Evolutionary conservation across 2,329 filamentous ascomycete genomes (phyloP).

Genomic region (Colletotrichum simmondsii): DNA sequence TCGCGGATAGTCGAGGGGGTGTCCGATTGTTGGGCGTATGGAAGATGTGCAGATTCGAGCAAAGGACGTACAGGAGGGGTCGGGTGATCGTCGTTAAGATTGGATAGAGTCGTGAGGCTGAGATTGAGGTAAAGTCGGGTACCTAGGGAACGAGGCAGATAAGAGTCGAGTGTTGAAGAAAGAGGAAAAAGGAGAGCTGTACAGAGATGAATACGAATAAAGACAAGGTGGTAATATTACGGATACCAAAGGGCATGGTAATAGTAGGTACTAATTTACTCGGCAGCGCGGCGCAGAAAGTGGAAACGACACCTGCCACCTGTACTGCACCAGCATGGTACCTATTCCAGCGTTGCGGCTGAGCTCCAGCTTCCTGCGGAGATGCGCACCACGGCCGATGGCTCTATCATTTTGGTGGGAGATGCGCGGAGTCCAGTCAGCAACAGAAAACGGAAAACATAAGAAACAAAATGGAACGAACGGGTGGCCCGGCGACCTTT

Average conservation of each 20-base stretch:
- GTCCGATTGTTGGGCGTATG: not conserved
- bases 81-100: not conserved
- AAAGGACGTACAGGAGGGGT: not conserved
- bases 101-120: no score
- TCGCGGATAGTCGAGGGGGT: not conserved
- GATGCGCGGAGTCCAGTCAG: not conserved
- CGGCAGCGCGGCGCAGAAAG: not conserved
- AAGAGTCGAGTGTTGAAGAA: not conserved
- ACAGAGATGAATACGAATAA: not conserved
- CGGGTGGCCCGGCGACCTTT: constrained; percentile 14
- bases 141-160: no score
- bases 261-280: not conserved
- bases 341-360: not conserved
- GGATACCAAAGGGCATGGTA: no score
- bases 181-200: not conserved
- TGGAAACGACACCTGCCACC: not conserved
- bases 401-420: not conserved
- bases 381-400: not conserved
- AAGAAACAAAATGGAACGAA: constrained; percentile 10
- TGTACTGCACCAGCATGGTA: no score
- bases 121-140: not conserved
- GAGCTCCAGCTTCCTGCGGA: constrained; percentile 5
- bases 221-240: no score
- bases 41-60: not conserved
- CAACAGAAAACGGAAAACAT: no score